Conservation (phyloP, 2,329 filamentous ascomycete species). For the Pestalotiopsis sp. region DNA sequence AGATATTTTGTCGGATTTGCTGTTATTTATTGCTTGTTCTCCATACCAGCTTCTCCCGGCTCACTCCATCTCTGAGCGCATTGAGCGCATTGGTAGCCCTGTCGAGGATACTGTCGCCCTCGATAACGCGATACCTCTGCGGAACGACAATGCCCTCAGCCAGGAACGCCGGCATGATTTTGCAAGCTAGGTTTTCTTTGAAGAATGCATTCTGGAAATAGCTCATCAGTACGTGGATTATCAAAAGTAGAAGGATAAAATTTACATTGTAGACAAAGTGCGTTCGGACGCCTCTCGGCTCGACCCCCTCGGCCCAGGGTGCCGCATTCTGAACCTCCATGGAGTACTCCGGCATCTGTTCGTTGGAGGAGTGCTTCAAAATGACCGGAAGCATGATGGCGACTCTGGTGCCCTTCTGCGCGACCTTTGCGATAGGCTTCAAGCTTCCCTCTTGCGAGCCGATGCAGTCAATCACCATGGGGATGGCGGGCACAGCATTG, state of each 20-base stretch:
- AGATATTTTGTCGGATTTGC: not conserved
- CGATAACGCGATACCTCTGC: constrained; percentile 43
- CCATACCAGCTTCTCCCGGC: constrained; percentile 45
- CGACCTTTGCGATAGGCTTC: constrained; percentile 52
- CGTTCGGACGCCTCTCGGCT: constrained; percentile 56
- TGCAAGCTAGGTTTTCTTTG: constrained; percentile 54
- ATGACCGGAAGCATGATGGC: constrained; percentile 65
- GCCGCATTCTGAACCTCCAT: constrained; percentile 50
- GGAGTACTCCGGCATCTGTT: constrained; percentile 51
- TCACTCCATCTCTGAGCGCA: constrained; percentile 38
- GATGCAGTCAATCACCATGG: constrained; percentile 59
- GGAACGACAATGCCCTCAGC: constrained; percentile 40
- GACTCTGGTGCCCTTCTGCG: constrained; percentile 50
- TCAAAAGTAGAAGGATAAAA: constrained; percentile 9
- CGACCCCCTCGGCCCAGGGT: constrained; percentile 55
- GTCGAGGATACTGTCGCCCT: constrained; percentile 40
- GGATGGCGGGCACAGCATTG: constrained; percentile 32
- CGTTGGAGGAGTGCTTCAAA: constrained; percentile 50
- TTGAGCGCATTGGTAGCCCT: constrained; percentile 41
- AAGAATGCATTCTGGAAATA: constrained; percentile 53
- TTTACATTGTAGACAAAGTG: constrained; percentile 54
- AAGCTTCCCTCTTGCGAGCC: constrained; percentile 50
- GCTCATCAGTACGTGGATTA: not conserved
- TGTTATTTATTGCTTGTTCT: constrained; percentile 12
- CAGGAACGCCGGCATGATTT: constrained; percentile 55